Evolutionary conservation across 1,284 basidiomycete genomes (phyloP).

Genomic region (Xerocomus cyaneibrunnescens): DNA sequence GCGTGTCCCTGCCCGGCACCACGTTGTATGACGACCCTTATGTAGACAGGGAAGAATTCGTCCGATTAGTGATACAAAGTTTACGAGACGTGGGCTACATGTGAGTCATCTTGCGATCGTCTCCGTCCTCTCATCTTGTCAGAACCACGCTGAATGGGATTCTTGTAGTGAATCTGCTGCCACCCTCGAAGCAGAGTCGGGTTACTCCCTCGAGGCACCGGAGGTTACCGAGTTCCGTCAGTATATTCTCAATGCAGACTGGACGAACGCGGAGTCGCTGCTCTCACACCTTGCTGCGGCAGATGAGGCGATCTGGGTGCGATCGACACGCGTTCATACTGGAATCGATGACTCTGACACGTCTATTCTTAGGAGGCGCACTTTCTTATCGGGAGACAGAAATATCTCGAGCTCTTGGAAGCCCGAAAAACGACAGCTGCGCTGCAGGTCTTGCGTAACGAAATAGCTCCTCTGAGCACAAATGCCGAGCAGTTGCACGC

Average conservation of each 20-base stretch:
- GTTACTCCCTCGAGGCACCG: constrained; percentile 80
- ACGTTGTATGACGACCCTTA: constrained; percentile 72
- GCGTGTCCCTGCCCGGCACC: constrained; percentile 66
- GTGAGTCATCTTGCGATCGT: constrained; percentile 50
- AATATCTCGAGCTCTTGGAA: constrained; percentile 95
- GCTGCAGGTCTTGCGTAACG: constrained; percentile 81
- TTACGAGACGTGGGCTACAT: constrained; percentile 91
- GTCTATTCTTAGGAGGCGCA: constrained; percentile 61
- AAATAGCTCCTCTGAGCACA: constrained; percentile 78
- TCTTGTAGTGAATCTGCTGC: constrained; percentile 77
- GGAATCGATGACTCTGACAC: constrained; percentile 19
- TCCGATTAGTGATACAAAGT: constrained; percentile 88
- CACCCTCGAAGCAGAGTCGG: constrained; percentile 90
- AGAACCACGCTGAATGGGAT: constrained; percentile 15
- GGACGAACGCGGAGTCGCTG: constrained; percentile 78
- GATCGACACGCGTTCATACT: constrained; percentile 25
- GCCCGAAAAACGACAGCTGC: constrained; percentile 79
- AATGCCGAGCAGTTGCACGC: constrained; percentile 80
- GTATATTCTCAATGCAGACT: constrained; percentile 81
- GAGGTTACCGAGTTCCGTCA: constrained; percentile 81
- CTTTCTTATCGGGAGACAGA: constrained; percentile 91
- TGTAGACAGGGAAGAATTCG: constrained; percentile 88
- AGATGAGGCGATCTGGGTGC: constrained; percentile 64
- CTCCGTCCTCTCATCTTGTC: constrained; percentile 4
- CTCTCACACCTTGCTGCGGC: constrained; percentile 68